These are phyloP conservation scores for Cercophora newfieldiana DNA, from an alignment of 495 filamentous ascomycete species.

Conservation along the genomic window DNA sequence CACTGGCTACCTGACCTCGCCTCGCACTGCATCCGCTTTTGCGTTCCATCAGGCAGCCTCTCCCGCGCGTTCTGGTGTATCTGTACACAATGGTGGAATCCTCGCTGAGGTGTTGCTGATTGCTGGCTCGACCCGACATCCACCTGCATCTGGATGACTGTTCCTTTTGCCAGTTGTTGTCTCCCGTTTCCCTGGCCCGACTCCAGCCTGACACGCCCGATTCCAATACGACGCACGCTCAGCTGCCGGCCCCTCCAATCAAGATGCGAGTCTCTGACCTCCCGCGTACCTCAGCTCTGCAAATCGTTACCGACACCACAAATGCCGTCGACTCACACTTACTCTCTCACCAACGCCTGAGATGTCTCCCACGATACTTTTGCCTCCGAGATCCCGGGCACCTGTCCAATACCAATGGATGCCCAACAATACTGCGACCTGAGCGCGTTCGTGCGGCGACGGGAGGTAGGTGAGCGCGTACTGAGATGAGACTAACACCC, in stretches of 20 bases:
- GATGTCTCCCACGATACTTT: conserved; percentile 1
- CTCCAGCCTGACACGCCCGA: conserved; percentile 29
- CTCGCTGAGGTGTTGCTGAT: not conserved
- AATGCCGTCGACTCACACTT: not conserved
- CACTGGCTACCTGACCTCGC: conserved; percentile 12
- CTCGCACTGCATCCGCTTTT: conserved; percentile 13
- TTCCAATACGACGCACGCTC: conserved; percentile 13
- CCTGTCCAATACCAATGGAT: conserved; percentile 1
- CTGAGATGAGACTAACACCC: not conserved
- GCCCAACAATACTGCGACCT: not conserved
- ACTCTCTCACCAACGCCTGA: not conserved
- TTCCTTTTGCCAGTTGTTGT: conserved; percentile 20
- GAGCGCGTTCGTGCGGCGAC: not conserved
- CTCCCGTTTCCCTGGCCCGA: conserved; percentile 18
- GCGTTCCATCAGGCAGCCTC: not conserved
- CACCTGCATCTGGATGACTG: conserved; percentile 5
- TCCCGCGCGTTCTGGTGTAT: not conserved
- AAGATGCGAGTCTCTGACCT: conserved; percentile 1
- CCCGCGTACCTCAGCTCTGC: conserved; percentile 12
- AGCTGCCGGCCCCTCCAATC: conserved; percentile 18
- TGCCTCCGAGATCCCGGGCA: not conserved
- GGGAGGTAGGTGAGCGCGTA: not conserved
- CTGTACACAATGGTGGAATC: not conserved
- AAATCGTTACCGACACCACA: not conserved
- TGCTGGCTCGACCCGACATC: not conserved